A percentile compares a stretch with the other conserved stretches of the same genome.
Evolutionary conservation across 139 green algal species (phyloP).

Genomic region (Dunaliella primolecta): DNA sequence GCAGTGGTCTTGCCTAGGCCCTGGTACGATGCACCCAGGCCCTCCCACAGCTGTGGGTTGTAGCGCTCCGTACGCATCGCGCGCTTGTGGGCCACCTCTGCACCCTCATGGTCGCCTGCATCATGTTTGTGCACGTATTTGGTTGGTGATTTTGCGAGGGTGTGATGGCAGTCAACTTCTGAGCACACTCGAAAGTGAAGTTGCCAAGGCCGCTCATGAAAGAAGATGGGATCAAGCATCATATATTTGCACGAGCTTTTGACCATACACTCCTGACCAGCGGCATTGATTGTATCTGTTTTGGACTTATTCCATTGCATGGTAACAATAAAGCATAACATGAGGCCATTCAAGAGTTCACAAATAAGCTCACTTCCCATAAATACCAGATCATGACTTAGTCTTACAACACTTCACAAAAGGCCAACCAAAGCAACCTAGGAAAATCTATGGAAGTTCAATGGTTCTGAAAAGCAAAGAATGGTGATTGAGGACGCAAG

Average conservation of each 20-base stretch:
- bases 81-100: conserved; percentile 39
- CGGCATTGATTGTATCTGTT: not conserved
- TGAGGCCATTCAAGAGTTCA: too few relatives aligned
- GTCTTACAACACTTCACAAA: too few relatives aligned
- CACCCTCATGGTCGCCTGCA: conserved; percentile 23
- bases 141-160: not conserved
- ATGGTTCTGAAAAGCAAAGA: too few relatives aligned
- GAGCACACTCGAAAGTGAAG: too few relatives aligned
- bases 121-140: not conserved
- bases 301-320: not conserved
- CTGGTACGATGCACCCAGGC: conserved; percentile 59
- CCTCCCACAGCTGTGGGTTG: conserved; percentile 64
- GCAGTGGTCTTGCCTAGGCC: conserved; percentile 41
- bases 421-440: too few relatives aligned
- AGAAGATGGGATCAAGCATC: too few relatives aligned
- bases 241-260: not conserved
- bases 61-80: conserved; percentile 37
- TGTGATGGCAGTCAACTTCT: not conserved
- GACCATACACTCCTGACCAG: not conserved
- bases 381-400: too few relatives aligned
- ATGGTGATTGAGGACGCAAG: too few relatives aligned
- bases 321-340: too few relatives aligned
- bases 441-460: too few relatives aligned
- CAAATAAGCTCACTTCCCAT: too few relatives aligned
- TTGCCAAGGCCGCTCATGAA: too few relatives aligned